Conservation (phyloP, 2,329 filamentous ascomycete species). For the Ascochyta pisi region DNA sequence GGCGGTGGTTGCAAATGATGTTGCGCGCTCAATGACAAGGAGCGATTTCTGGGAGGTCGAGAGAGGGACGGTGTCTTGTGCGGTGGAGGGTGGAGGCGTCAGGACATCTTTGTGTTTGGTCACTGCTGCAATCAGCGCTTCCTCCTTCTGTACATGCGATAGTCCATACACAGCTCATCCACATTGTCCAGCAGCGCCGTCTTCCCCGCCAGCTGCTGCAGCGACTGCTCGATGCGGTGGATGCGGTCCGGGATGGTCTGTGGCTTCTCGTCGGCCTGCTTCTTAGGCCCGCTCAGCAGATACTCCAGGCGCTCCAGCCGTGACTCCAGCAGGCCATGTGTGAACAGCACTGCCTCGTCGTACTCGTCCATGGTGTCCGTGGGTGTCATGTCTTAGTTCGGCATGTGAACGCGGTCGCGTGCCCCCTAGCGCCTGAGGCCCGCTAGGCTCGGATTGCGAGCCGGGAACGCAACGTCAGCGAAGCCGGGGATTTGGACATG, state of each 20-base stretch:
- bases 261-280: slow-evolving; percentile 29
- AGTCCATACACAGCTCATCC: slow-evolving; percentile 46
- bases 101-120: slow-evolving; percentile 52
- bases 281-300: slow-evolving; percentile 47
- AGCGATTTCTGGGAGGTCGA: slow-evolving; percentile 36
- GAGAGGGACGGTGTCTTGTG: slow-evolving; percentile 29
- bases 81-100: slow-evolving; percentile 23
- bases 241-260: slow-evolving; percentile 45
- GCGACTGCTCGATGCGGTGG: slow-evolving; percentile 45
- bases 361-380: slow-evolving; percentile 44
- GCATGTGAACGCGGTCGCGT: slow-evolving; percentile 21
- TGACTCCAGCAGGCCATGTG: slow-evolving; percentile 54
- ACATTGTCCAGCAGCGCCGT: slow-evolving; percentile 51
- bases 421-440: slow-evolving; percentile 3
- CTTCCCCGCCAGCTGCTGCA: slow-evolving; percentile 50
- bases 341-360: slow-evolving; percentile 51
- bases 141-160: background rate
- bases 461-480: slow-evolving; percentile 23
- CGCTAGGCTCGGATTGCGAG: background rate
- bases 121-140: slow-evolving; percentile 39
- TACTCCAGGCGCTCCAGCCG: slow-evolving; percentile 55
- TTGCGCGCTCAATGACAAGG: slow-evolving; percentile 55
- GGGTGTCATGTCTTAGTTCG: slow-evolving; percentile 14
- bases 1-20: slow-evolving; percentile 51
- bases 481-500: background rate